Evolutionary conservation across 75 land plant genomes (phyloP), one percentile per base, ranked within the genome.

Genomic region (Azolla pinnata): DNA sequence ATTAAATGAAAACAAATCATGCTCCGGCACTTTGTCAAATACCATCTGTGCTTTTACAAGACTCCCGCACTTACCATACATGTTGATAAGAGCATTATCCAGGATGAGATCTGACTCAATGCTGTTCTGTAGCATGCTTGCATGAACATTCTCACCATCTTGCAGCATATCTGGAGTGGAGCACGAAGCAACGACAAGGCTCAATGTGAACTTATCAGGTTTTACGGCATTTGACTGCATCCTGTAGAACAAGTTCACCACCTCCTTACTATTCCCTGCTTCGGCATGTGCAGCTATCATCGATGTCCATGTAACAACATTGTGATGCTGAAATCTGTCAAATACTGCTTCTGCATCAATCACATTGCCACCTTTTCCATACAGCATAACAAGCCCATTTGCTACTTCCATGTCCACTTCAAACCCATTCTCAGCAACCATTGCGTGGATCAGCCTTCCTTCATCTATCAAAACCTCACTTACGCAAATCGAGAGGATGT

Each of bases 331-430:
- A 30, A 50, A 67, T 17, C 40, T 60, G 31, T 74, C 54, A 64
- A 79, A 79, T 29, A 75, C 17, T 26, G 29, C 8, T 53, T 23
- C 33, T 4, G 75, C 61, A 21, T 40, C 35, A 25, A 58, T 56
- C 42, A 75, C 18, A 8, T 28, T 53, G 45, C 79, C 75, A 44
- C 74, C 71, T 29, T 71, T 71, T 20, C 77, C 67, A 67, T 75
- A 79, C 38, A 69, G 60, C 8, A 30, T 56, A 2, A 75, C 34
- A 38, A 79, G 26, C 44, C 57, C 59, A 61, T 79, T 79, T 19
- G 59, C 29, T 7, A 71, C 38, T 12, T 31, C 18, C 40, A 33
- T 24, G 26, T 70, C 75, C 4, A n/a, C 34, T 12, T 64, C 79
- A 1, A 67, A 23, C 25, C 38, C 44, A n/a, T 4, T 33, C 24